Conservation (phyloP, 805 yeast species). For the Pichia manshurica region DNA sequence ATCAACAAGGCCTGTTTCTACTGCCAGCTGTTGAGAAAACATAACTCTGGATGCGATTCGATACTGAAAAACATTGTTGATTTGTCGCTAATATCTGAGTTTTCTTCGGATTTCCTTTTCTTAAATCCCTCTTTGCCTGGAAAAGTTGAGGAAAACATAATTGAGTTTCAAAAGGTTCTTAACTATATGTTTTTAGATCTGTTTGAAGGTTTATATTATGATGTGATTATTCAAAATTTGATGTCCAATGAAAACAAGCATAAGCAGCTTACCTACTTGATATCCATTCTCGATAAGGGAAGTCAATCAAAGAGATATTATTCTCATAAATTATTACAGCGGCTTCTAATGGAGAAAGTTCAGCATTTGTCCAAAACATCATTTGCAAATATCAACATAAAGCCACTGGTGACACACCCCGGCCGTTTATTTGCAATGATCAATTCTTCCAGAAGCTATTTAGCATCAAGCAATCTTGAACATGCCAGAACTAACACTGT, state of each 20-base stretch:
- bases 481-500: conserved; percentile 55
- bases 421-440: conserved; percentile 34
- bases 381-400: conserved; percentile 28
- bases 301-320: conserved; percentile 24
- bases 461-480: conserved; percentile 36
- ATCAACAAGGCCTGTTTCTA: conserved; percentile 11
- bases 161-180: conserved; percentile 12
- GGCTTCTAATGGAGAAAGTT: conserved; percentile 26
- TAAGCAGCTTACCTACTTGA: background rate
- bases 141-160: conserved; percentile 7
- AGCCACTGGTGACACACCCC: conserved; percentile 29
- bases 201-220: background rate
- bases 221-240: background rate
- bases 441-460: conserved; percentile 32
- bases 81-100: conserved; percentile 36
- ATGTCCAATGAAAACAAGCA: background rate
- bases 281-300: background rate
- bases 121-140: conserved; percentile 1
- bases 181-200: background rate
- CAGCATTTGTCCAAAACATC: conserved; percentile 21
- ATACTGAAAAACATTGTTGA: conserved; percentile 26
- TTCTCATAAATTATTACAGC: conserved; percentile 31
- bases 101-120: conserved; percentile 16
- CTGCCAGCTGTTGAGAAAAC: background rate
- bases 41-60: conserved; percentile 6